Conservation (phyloP, 2,329 filamentous ascomycete species). For the Fusarium sambucinum region DNA sequence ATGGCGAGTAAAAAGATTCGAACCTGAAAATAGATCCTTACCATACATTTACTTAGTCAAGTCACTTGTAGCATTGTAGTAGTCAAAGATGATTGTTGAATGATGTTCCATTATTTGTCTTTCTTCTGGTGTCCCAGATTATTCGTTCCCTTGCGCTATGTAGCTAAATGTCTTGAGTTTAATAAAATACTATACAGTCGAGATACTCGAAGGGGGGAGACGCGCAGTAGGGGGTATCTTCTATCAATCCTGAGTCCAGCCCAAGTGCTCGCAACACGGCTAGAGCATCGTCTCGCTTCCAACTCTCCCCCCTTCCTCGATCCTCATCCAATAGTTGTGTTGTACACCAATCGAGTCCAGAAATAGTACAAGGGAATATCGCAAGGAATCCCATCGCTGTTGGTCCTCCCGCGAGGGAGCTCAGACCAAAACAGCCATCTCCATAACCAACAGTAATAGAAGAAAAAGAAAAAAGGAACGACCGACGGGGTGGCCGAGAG, state of each 20-base stretch:
- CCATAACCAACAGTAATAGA: constrained; percentile 22
- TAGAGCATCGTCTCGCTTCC: constrained; percentile 39
- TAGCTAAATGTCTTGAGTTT: constrained; percentile 44
- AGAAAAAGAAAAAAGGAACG: constrained; percentile 30
- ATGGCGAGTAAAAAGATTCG: constrained; percentile 17
- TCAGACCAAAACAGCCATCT: constrained; percentile 23
- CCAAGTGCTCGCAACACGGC: constrained; percentile 46
- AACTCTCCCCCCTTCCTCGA: constrained; percentile 35
- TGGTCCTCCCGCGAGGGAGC: constrained; percentile 41
- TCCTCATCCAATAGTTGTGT: constrained; percentile 41
- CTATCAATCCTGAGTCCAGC: constrained; percentile 51
- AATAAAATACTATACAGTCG: constrained; percentile 48
- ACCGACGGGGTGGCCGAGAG: constrained; percentile 36
- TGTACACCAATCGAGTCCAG: constrained; percentile 46
- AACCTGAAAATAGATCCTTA: constrained; percentile 24
- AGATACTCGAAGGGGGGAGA: constrained; percentile 43
- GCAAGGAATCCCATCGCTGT: constrained; percentile 36
- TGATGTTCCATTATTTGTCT: constrained; percentile 30
- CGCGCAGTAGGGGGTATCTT: constrained; percentile 50
- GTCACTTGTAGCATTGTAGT: not conserved
- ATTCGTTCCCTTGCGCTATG: constrained; percentile 42
- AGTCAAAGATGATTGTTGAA: constrained; percentile 4
- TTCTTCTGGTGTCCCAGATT: constrained; percentile 30
- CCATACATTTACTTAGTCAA: not conserved
- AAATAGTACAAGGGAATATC: constrained; percentile 44